phyloP scores from a whole-genome alignment of 2,329 filamentous ascomycete species.

The Fusarium sp. region DNA sequence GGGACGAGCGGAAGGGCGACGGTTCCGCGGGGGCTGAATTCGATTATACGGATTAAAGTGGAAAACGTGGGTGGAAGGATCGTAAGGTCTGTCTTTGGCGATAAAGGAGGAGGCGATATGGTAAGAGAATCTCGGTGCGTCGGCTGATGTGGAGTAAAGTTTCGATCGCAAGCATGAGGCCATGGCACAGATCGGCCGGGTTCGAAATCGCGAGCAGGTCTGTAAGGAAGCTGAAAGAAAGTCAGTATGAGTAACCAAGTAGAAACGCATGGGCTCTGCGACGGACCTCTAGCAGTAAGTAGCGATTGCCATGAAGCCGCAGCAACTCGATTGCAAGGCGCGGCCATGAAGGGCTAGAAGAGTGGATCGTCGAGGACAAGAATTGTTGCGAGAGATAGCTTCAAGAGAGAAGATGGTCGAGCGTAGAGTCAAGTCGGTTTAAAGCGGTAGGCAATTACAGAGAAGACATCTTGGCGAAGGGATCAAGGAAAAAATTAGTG shows the following conservation, averaged over 20 bases:
- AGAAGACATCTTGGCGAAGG: conserved; percentile 30
- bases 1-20: conserved; percentile 63
- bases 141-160: conserved; percentile 42
- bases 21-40: conserved; percentile 61
- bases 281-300: conserved; percentile 36
- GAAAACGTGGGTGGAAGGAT: conserved; percentile 76
- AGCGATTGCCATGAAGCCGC: conserved; percentile 38
- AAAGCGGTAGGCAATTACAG: conserved; percentile 21
- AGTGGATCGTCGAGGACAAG: conserved; percentile 23
- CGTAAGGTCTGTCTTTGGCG: conserved; percentile 76
- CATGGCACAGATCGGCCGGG: conserved; percentile 26
- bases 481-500: conserved; percentile 28
- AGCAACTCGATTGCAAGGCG: conserved; percentile 37
- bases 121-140: conserved; percentile 67
- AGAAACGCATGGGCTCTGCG: background rate
- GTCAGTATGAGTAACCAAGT: conserved; percentile 19
- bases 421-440: background rate
- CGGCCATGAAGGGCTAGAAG: conserved; percentile 42
- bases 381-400: conserved; percentile 14
- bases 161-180: conserved; percentile 34
- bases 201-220: conserved; percentile 13
- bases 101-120: conserved; percentile 81
- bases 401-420: background rate
- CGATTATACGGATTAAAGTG: conserved; percentile 76
- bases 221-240: conserved; percentile 28